Conservation (phyloP, 208 protist species). For the Trypanosoma mega region DNA sequence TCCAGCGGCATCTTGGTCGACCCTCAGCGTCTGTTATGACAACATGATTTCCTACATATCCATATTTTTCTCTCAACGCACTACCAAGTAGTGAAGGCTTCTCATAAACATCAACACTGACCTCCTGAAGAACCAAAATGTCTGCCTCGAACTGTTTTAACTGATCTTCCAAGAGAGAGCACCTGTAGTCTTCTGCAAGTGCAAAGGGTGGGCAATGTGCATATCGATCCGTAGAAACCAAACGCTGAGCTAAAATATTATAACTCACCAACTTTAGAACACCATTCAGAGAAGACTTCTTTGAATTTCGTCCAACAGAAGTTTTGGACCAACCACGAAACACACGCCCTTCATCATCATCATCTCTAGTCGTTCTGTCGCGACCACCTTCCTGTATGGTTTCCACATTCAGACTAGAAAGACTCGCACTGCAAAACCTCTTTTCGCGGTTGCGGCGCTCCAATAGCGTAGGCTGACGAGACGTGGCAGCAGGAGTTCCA, state of each 20-base stretch:
- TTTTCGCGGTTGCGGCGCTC: slow-evolving; percentile 65
- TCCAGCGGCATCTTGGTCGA: slow-evolving; percentile 31
- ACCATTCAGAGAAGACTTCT: neutral
- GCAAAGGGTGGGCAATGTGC: slow-evolving; percentile 53
- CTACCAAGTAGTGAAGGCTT: slow-evolving; percentile 44
- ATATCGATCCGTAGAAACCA: slow-evolving; percentile 74
- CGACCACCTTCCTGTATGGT: slow-evolving; percentile 53
- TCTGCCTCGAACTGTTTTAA: slow-evolving; percentile 44
- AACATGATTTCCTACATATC: slow-evolving; percentile 62
- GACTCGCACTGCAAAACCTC: slow-evolving; percentile 33
- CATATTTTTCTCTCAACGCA: slow-evolving; percentile 40
- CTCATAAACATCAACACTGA: slow-evolving; percentile 73
- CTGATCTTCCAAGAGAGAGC: slow-evolving; percentile 66
- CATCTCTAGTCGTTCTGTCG: slow-evolving; percentile 17
- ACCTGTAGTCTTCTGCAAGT: slow-evolving; percentile 74
- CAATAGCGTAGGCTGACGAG: slow-evolving; percentile 57
- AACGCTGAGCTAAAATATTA: slow-evolving; percentile 79
- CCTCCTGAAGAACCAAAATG: slow-evolving; percentile 70
- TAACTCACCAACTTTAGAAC: slow-evolving; percentile 68
- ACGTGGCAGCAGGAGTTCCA: neutral
- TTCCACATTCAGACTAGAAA: slow-evolving; percentile 70
- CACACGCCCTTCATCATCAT: neutral
- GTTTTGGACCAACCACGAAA: slow-evolving; percentile 74
- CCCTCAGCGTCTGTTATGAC: slow-evolving; percentile 70
- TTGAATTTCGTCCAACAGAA: neutral